Evolutionary conservation across 2,329 filamentous ascomycete genomes (phyloP), one percentile per base, ranked within the genome.

Genomic region (Byssothecium circinans): DNA sequence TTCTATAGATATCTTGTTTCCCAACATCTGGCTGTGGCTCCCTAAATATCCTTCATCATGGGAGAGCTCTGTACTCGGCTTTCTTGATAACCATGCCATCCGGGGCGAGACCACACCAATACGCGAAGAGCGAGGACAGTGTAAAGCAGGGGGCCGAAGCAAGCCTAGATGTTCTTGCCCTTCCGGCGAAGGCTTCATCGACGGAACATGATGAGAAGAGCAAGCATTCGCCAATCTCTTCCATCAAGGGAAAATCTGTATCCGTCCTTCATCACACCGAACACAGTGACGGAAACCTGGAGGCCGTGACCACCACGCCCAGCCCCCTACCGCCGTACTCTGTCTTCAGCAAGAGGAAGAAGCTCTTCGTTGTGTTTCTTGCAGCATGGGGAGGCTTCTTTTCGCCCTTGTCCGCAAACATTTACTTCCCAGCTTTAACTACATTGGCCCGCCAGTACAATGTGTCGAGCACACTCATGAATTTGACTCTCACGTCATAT

Each of bases 311-410:
- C 11, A 44, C 43, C 14, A 44, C 54, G 8, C 44, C 43, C 23
- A 47, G 45, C 19, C 48, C 44, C 17, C 41, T 45, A 22, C 57
- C 56, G 12, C 56, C 50, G 25, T 57, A 59, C 46, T 59, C 58
- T 14, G 47, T 54, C n/a, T 59, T 61, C 43, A 54, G 39, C 35
- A 49, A 44, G n/a, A 49, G 45, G 12, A 41, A 59, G 45, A 57
- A 57, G 39, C 43, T 39, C 11, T 34, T 51, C 40, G 68, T 80
- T n/a, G 72, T 80, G 8, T 62, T 73, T 47, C 73, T 75, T 41
- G 72, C 77, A 12, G 72, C 76, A 1, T 55, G 75, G 8, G 78
- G 74, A 1, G 74, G 73, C 2, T 68, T 80, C n/a, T 79, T 81
- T 62, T 79, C 77, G 2, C 78, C 78, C 2, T 41, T 65, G 7